These are phyloP conservation scores for Hevea brasiliensis DNA, from an alignment of 345 rosid species.

Conservation along the genomic window DNA sequence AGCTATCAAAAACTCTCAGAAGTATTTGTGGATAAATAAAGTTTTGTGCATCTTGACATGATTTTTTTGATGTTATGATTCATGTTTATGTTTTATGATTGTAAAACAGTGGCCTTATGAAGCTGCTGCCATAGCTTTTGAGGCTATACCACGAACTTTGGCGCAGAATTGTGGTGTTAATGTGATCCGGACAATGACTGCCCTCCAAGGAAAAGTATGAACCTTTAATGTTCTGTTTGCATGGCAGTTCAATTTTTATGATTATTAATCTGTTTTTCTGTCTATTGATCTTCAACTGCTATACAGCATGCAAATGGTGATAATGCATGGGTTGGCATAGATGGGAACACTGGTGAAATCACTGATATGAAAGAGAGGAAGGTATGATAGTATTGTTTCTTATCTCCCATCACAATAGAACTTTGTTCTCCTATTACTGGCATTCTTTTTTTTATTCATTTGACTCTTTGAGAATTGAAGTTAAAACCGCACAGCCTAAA, in stretches of 20 bases:
- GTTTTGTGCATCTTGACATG: not conserved
- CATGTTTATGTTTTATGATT: slow-evolving; percentile 12
- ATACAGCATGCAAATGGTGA: slow-evolving; percentile 92
- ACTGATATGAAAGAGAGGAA: slow-evolving; percentile 87
- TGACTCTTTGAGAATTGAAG: too few species aligned
- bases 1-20: not conserved
- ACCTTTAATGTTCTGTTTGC: not conserved
- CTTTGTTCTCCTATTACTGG: not conserved
- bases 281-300: slow-evolving; percentile 9
- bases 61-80: not conserved
- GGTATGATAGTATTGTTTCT: slow-evolving; percentile 37
- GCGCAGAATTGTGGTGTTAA: slow-evolving; percentile 85
- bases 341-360: slow-evolving; percentile 86
- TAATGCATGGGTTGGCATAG: slow-evolving; percentile 95
- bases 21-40: not conserved
- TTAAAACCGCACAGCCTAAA: too few species aligned
- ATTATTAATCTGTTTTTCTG: not conserved
- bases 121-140: slow-evolving; percentile 96
- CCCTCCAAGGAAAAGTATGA: slow-evolving; percentile 84
- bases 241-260: not conserved
- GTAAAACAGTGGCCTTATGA: slow-evolving; percentile 88
- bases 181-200: slow-evolving; percentile 79
- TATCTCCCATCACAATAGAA: not conserved
- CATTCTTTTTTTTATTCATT: too few species aligned
- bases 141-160: slow-evolving; percentile 89